These are phyloP conservation scores for Teunomyces funiuensis DNA, from an alignment of 805 yeast species.

Conservation along the genomic window DNA sequence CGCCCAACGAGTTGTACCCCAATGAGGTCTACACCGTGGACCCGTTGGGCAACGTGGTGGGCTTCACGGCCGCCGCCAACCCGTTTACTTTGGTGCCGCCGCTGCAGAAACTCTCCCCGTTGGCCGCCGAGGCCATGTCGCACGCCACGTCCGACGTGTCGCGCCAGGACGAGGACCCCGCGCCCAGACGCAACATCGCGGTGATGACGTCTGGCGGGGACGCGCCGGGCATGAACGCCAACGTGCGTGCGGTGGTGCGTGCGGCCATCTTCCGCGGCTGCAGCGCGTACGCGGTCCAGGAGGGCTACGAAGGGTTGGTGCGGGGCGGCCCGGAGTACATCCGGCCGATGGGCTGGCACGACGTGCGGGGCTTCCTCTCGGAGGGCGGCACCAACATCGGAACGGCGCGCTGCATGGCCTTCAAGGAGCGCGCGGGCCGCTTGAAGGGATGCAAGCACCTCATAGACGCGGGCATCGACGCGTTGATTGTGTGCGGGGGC, in stretches of 20 bases:
- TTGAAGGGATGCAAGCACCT: slow-evolving; percentile 79
- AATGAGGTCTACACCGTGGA: slow-evolving; percentile 74
- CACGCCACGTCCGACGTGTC: slow-evolving; percentile 20
- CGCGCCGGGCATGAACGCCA: slow-evolving; percentile 98
- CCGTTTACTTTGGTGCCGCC: slow-evolving; percentile 55
- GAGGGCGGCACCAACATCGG: slow-evolving; percentile 96
- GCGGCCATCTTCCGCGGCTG: slow-evolving; percentile 86
- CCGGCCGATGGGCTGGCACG: slow-evolving; percentile 84
- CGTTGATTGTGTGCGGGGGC: slow-evolving; percentile 95
- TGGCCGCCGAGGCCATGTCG: slow-evolving; percentile 14
- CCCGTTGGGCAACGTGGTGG: slow-evolving; percentile 80
- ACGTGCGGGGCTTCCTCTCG: slow-evolving; percentile 89
- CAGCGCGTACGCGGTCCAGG: slow-evolving; percentile 87
- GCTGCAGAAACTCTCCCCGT: slow-evolving; percentile 28
- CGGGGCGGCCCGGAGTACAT: slow-evolving; percentile 74
- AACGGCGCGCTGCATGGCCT: slow-evolving; percentile 88
- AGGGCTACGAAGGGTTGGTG: slow-evolving; percentile 93
- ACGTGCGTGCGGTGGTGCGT: slow-evolving; percentile 92
- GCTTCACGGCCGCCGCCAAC: slow-evolving; percentile 66
- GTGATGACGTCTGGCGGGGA: slow-evolving; percentile 99
- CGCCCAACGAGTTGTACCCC: slow-evolving; percentile 75
- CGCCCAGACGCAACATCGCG: slow-evolving; percentile 63
- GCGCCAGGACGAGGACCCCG: slow-evolving; percentile 9
- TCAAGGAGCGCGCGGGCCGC: slow-evolving; percentile 84
- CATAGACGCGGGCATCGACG: slow-evolving; percentile 88